These are phyloP conservation scores for Linnemannia schmuckeri DNA, from an alignment of 192 early-diverging fungal genomes.

Conservation along the genomic window DNA sequence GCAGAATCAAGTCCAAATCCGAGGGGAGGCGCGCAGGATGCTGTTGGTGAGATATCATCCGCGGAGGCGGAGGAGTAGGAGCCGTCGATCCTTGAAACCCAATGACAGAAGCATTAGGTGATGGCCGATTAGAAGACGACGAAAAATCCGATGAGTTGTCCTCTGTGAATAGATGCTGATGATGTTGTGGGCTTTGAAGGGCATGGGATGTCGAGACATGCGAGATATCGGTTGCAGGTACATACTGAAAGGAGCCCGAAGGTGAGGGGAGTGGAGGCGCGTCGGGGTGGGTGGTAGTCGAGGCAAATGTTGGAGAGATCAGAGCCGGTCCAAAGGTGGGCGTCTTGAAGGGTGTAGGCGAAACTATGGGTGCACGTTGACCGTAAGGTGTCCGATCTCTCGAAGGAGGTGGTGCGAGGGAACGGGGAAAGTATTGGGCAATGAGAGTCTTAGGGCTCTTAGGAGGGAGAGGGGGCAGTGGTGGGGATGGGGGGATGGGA, in stretches of 20 bases:
- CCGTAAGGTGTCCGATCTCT: constrained; percentile 5
- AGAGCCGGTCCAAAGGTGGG: constrained; percentile 48
- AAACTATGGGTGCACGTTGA: neutral
- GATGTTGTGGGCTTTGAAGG: neutral
- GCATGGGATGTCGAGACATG: constrained; percentile 7
- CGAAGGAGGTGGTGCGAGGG: constrained; percentile 40
- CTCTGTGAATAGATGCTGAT: neutral
- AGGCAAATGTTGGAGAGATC: neutral
- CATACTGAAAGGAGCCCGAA: constrained; percentile 28
- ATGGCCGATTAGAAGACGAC: constrained; percentile 6
- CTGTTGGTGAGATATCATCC: neutral
- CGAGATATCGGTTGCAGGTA: constrained; percentile 32
- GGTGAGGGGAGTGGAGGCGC: constrained; percentile 33
- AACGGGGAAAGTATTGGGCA: constrained; percentile 44
- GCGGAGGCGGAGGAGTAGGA: neutral
- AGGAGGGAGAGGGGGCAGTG: constrained; percentile 37
- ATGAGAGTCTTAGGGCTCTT: constrained; percentile 42
- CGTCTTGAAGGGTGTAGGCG: constrained; percentile 39
- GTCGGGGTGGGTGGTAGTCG: neutral
- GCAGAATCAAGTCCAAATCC: neutral
- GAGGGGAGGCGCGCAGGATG: constrained; percentile 6
- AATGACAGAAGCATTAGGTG: constrained; percentile 24
- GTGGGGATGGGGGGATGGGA: constrained; percentile 18
- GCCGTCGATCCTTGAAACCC: neutral
- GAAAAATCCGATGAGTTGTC: neutral